Evolutionary conservation across 2,329 filamentous ascomycete genomes (phyloP).

Genomic region (Colletotrichum trifolii): DNA sequence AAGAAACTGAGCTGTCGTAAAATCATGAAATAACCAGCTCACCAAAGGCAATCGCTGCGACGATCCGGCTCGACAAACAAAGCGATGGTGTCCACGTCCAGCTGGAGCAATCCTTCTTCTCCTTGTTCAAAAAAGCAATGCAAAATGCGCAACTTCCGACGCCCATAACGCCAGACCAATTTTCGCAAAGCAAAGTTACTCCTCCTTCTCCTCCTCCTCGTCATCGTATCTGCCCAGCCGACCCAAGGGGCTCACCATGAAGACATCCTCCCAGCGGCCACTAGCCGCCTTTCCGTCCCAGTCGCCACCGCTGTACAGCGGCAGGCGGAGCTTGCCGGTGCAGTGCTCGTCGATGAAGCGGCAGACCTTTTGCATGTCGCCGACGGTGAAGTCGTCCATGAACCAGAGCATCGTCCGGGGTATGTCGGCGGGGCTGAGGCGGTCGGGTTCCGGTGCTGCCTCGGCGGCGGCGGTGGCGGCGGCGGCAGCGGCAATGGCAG

Average conservation of each 20-base stretch:
- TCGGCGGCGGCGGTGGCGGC: neutral
- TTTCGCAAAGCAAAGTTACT: neutral
- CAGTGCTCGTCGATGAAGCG: slow-evolving; percentile 34
- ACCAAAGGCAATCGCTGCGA: too few relatives aligned
- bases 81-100: too few relatives aligned
- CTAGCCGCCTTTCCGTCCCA: slow-evolving; percentile 33
- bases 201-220: slow-evolving; percentile 29
- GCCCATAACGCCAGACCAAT: slow-evolving; percentile 1
- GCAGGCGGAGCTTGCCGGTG: slow-evolving; percentile 31
- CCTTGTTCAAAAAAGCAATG: too few relatives aligned
- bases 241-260: slow-evolving; percentile 32
- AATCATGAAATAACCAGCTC: too few relatives aligned
- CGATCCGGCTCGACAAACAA: too few relatives aligned
- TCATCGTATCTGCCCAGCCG: slow-evolving; percentile 25
- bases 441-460: neutral
- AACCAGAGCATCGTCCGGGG: slow-evolving; percentile 35
- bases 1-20: too few relatives aligned
- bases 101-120: too few relatives aligned
- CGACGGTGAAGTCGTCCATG: slow-evolving; percentile 34
- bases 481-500: neutral
- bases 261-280: slow-evolving; percentile 33
- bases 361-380: slow-evolving; percentile 35
- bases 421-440: slow-evolving; percentile 28
- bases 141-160: neutral
- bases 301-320: slow-evolving; percentile 31